Base-by-base conservation (phyloP, 129 eudicot genomes). In the Flaveria sonorensis region DNA sequence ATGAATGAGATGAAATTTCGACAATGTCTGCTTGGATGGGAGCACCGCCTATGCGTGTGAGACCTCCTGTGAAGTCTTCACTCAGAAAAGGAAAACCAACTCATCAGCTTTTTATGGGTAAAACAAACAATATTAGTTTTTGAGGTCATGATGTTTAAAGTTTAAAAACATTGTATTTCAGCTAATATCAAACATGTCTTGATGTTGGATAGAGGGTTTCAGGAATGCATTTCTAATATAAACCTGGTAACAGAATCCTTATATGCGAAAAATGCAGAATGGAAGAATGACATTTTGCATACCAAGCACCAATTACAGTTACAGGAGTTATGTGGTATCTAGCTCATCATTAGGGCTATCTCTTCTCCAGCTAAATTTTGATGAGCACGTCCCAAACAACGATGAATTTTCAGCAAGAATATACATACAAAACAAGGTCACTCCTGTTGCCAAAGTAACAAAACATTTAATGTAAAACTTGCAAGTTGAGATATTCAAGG, bases 351-450 rank as follows among this genome's bases (percentile, higher is more conserved):
- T 88, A 24, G 88, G 64, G 65, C 80, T 69, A 59, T 92, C 96
- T 72, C 89, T 83, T 79, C 82, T 78, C 79, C 79, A 80, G 64
- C 86, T 26, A 70, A 86, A 50, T 55, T 83, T 59, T 46, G 86
- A 78, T 10, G 83, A 55, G 75, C 87, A 83, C 4, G 89, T 43
- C 77, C 75, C 79, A 64, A 79, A 76, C 28, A 81, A 61, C 50
- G 77, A 75, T 20, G 96, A 91, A 79, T 89, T 87, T 71, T 91
- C 96, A 39, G 87, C 83, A 65, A 89, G 80, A 79, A 89, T 50
- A 66, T 87, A 91, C 75, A 91, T 75, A 77, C 98, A 91, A 82
- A 91, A 87, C 80, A 89, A 83, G 89, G 93, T 89, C 68, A 91
- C 67, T 65, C 97, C 98, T 93, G 92, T 81, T 71, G 68, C 43